Conservation (phyloP, 2,329 filamentous ascomycete genomes). For the Neonectria neomacrospora region DNA sequence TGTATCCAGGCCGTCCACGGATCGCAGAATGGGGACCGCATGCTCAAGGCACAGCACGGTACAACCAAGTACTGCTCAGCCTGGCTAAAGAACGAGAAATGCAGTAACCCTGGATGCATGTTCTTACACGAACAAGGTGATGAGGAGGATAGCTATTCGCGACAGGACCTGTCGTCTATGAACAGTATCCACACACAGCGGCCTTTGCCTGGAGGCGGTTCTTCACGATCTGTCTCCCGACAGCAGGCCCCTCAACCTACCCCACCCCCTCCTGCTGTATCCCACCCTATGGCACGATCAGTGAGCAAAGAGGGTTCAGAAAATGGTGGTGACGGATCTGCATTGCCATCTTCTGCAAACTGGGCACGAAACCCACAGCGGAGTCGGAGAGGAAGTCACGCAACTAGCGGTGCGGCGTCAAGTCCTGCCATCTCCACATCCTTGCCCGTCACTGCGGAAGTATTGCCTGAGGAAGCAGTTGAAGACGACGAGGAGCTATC, state of each 20-base stretch:
- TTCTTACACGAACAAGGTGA: constrained; percentile 99
- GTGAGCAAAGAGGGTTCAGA: constrained; percentile 82
- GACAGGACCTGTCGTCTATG: constrained; percentile 93
- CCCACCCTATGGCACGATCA: constrained; percentile 78
- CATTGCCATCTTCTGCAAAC: constrained; percentile 91
- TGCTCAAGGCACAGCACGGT: constrained; percentile 81
- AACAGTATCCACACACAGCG: constrained; percentile 88
- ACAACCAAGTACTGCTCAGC: constrained; percentile 99
- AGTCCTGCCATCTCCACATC: constrained; percentile 80
- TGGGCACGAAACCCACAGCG: constrained; percentile 82
- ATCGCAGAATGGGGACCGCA: constrained; percentile 87
- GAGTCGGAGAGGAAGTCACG: constrained; percentile 79
- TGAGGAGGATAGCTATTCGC: constrained; percentile 94
- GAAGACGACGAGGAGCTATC: constrained; percentile 47
- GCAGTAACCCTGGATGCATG: constrained; percentile 96
- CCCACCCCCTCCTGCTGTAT: constrained; percentile 51
- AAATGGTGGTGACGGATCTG: constrained; percentile 80
- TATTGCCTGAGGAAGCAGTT: constrained; percentile 56
- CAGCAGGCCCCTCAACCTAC: constrained; percentile 57
- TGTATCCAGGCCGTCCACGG: constrained; percentile 95
- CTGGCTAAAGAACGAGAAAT: constrained; percentile 92
- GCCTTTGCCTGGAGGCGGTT: constrained; percentile 66
- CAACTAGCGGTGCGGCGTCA: constrained; percentile 82
- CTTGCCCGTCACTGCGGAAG: constrained; percentile 64
- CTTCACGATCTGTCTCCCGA: constrained; percentile 64